A percentile compares a stretch with the other conserved stretches of the same genome.
Conservation (phyloP, 129 eudicot species). For the Silybum marianum region DNA sequence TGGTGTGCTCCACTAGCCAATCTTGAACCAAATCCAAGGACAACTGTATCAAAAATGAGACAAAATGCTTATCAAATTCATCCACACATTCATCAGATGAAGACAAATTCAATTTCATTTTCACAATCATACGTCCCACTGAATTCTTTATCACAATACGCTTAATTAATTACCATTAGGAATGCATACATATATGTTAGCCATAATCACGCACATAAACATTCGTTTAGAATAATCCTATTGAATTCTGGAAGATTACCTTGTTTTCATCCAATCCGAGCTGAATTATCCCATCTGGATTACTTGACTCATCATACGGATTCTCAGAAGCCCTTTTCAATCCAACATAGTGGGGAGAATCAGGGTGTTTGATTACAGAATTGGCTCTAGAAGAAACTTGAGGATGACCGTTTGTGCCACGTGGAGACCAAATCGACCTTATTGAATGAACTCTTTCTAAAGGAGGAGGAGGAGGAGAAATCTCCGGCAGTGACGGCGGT, state of each 20-base stretch:
- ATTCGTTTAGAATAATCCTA: not conserved
- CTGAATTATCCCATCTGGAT: slow-evolving; percentile 72
- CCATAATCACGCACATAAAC: not conserved
- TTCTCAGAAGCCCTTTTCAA: slow-evolving; percentile 49
- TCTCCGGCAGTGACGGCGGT: slow-evolving; percentile 41
- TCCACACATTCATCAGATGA: slow-evolving; percentile 29
- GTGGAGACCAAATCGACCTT: slow-evolving; percentile 56
- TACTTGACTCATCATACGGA: slow-evolving; percentile 49
- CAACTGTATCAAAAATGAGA: slow-evolving; percentile 41
- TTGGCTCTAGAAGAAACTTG: slow-evolving; percentile 65
- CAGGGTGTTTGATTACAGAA: slow-evolving; percentile 51
- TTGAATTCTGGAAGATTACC: slow-evolving; percentile 26
- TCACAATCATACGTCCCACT: no score
- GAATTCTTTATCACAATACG: slow-evolving; percentile 7
- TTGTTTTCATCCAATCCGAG: slow-evolving; percentile 72
- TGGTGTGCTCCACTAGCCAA: slow-evolving; percentile 63
- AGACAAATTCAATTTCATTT: slow-evolving; percentile 21
- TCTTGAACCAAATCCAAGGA: slow-evolving; percentile 76
- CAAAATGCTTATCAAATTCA: slow-evolving; percentile 5
- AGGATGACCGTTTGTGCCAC: slow-evolving; percentile 51
- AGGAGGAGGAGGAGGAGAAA: slow-evolving; percentile 10
- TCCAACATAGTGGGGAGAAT: slow-evolving; percentile 58
- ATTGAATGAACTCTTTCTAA: slow-evolving; percentile 58
- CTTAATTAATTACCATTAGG: not conserved
- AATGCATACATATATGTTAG: not conserved